phyloP scores from a whole-genome alignment of 768 basidiomycete species.

The Naganishia antarctica region DNA sequence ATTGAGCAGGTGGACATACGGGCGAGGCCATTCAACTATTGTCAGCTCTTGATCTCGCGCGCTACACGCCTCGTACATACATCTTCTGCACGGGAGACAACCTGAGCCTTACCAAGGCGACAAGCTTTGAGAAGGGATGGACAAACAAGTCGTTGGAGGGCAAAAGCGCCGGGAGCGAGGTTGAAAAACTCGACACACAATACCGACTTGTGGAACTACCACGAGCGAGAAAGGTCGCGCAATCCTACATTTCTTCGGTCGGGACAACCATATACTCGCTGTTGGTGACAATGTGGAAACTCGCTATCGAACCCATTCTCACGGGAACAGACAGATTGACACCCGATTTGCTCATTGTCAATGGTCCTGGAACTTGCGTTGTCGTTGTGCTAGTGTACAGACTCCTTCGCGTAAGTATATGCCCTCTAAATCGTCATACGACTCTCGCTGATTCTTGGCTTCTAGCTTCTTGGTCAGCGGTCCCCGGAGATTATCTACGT shows the following conservation, averaged over 20 bases:
- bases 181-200: background rate
- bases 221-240: slow-evolving; percentile 80
- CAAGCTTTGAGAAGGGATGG: slow-evolving; percentile 58
- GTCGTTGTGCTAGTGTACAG: slow-evolving; percentile 67
- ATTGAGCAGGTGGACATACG: slow-evolving; percentile 77
- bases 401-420: slow-evolving; percentile 61
- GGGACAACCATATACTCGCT: slow-evolving; percentile 64
- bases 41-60: slow-evolving; percentile 65
- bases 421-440: background rate
- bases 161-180: background rate
- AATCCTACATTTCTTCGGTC: slow-evolving; percentile 66
- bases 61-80: slow-evolving; percentile 74
- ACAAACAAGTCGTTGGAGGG: slow-evolving; percentile 25
- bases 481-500: slow-evolving; percentile 76
- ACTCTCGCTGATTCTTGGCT: background rate
- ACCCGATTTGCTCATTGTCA: slow-evolving; percentile 76
- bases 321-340: slow-evolving; percentile 28
- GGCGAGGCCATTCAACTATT: slow-evolving; percentile 73
- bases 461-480: slow-evolving; percentile 67
- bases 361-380: slow-evolving; percentile 93
- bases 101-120: slow-evolving; percentile 69
- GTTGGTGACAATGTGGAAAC: slow-evolving; percentile 53
- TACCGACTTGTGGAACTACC: slow-evolving; percentile 68
- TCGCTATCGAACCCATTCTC: slow-evolving; percentile 28
- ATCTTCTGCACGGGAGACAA: slow-evolving; percentile 74